Conservation (phyloP, 495 filamentous ascomycete species). For the Podospora conica region DNA sequence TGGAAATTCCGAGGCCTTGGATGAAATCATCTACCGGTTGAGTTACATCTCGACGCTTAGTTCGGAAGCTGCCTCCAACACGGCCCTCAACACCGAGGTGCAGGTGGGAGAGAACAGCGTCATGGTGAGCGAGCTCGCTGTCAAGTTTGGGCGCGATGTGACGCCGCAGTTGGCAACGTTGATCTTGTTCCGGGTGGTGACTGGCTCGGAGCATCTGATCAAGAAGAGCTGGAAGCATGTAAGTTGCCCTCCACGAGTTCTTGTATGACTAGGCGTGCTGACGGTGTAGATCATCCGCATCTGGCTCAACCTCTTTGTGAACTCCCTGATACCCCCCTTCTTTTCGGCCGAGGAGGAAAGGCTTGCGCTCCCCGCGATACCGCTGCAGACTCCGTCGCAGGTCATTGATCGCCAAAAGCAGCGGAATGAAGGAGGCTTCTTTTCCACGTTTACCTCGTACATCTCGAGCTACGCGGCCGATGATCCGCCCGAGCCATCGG, state of each 20-base stretch:
- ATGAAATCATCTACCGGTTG: slow-evolving; percentile 84
- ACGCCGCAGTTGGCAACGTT: slow-evolving; percentile 89
- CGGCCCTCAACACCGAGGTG: slow-evolving; percentile 89
- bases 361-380: slow-evolving; percentile 75
- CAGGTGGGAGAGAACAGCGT: slow-evolving; percentile 87
- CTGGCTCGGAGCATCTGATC: slow-evolving; percentile 72
- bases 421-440: slow-evolving; percentile 69
- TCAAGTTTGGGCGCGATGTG: slow-evolving; percentile 92
- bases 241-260: slow-evolving; percentile 26
- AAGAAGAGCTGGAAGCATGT: slow-evolving; percentile 78
- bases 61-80: slow-evolving; percentile 67
- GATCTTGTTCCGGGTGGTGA: slow-evolving; percentile 84
- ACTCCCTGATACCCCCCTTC: slow-evolving; percentile 84
- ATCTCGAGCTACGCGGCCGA: slow-evolving; percentile 98
- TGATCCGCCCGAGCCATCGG: slow-evolving; percentile 93
- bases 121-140: slow-evolving; percentile 97
- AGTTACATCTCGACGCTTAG: slow-evolving; percentile 85
- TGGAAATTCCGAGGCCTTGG: slow-evolving; percentile 74
- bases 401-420: slow-evolving; percentile 83
- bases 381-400: slow-evolving; percentile 84
- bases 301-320: slow-evolving; percentile 92
- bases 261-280: slow-evolving; percentile 2
- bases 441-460: slow-evolving; percentile 91
- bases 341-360: slow-evolving; percentile 63
- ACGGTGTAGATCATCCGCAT: slow-evolving; percentile 68